phyloP scores from a whole-genome alignment of 257 asterid species.

The Rhazya stricta region DNA sequence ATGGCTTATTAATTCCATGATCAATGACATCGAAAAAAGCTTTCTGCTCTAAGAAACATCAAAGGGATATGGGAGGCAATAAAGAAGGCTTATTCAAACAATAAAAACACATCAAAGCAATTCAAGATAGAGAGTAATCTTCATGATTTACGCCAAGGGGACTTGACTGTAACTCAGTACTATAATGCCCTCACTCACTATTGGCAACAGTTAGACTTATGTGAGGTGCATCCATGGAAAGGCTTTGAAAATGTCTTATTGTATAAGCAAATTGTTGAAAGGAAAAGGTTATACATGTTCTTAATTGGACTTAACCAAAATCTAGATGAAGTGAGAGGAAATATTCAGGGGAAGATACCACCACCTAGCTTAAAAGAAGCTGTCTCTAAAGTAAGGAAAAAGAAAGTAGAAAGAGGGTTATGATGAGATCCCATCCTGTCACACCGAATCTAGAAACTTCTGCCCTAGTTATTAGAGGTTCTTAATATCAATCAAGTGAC shows the following conservation, averaged over 20 bases:
- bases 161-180: background rate
- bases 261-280: background rate
- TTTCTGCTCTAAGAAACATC: background rate
- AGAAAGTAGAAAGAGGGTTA: background rate
- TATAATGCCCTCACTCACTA: background rate
- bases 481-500: background rate
- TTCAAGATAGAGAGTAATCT: background rate
- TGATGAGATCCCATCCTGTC: background rate
- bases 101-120: background rate
- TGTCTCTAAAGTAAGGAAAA: background rate
- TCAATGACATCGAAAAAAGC: background rate
- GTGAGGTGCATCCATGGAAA: background rate
- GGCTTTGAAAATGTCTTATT: background rate
- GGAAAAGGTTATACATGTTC: background rate
- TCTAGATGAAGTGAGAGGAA: background rate
- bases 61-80: background rate
- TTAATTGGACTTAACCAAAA: background rate
- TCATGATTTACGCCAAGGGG: background rate
- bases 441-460: background rate
- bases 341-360: background rate
- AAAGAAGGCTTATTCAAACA: background rate
- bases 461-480: background rate
- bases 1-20: background rate
- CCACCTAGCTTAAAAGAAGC: background rate
- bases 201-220: slow-evolving; percentile 4